phyloP scores from a whole-genome alignment of 139 green algal species.

The Asterochloris erici region DNA sequence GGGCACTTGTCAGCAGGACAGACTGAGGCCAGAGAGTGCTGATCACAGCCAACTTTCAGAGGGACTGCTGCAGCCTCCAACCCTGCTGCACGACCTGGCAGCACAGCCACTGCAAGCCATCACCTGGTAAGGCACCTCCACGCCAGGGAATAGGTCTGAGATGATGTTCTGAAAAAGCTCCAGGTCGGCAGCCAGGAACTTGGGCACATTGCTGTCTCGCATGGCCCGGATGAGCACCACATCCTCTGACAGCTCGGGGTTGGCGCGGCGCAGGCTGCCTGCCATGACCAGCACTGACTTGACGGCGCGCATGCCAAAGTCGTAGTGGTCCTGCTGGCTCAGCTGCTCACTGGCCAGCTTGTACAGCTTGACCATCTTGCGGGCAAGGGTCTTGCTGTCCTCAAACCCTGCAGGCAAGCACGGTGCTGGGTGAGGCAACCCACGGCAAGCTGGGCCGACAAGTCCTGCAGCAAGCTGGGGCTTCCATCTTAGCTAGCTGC shows the following conservation, averaged over 20 bases:
- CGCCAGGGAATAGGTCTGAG: conserved; percentile 78
- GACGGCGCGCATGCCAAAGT: conserved; percentile 87
- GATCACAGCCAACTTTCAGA: neutral
- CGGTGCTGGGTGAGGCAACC: conserved; percentile 62
- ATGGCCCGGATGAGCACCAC: conserved; percentile 78
- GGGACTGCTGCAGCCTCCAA: neutral
- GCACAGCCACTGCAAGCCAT: neutral
- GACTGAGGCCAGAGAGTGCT: neutral
- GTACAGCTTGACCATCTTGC: conserved; percentile 92
- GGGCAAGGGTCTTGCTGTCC: conserved; percentile 66
- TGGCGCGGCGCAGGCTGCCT: conserved; percentile 68
- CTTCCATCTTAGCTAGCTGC: no score
- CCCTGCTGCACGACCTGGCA: neutral
- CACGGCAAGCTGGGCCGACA: conserved; percentile 17
- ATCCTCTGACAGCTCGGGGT: conserved; percentile 65
- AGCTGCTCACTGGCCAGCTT: conserved; percentile 90
- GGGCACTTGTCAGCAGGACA: neutral
- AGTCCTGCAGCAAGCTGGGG: no score
- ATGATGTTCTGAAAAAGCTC: conserved; percentile 85
- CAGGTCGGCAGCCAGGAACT: conserved; percentile 79
- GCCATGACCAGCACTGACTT: conserved; percentile 88
- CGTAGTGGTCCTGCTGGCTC: conserved; percentile 77
- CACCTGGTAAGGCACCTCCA: conserved; percentile 58
- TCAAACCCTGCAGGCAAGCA: conserved; percentile 54
- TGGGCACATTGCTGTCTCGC: conserved; percentile 83